Percentiles rank a stretch among this genome's conserved stretches.
Evolutionary conservation across 306 rosid genomes (phyloP).

Genomic region (Vigna reflexopilosa): DNA sequence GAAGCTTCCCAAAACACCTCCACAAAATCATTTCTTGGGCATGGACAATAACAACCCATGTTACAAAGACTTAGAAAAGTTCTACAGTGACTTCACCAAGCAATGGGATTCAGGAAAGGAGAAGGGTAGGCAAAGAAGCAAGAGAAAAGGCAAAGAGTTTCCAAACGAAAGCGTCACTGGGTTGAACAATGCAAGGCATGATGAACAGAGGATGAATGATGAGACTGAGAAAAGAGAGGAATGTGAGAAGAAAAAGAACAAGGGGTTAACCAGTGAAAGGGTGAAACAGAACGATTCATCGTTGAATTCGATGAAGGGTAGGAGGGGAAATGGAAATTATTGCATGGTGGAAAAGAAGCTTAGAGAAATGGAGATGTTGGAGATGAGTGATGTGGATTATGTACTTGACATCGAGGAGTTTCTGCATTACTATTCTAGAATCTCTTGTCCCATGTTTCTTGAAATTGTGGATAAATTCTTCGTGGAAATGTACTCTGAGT

Average conservation of each 20-base stretch:
- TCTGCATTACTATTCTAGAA: conserved; percentile 85
- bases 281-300: conserved; percentile 39
- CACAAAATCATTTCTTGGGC: conserved; percentile 31
- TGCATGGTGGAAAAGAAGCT: conserved; percentile 66
- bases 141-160: conserved; percentile 33
- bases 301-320: neutral
- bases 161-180: conserved; percentile 5
- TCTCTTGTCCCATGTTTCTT: conserved; percentile 75
- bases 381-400: conserved; percentile 74
- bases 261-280: conserved; percentile 31
- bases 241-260: conserved; percentile 16
- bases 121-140: conserved; percentile 41
- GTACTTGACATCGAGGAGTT: conserved; percentile 81
- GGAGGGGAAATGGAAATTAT: conserved; percentile 14
- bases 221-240: conserved; percentile 42
- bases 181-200: conserved; percentile 11
- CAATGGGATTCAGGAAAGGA: conserved; percentile 53
- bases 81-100: conserved; percentile 55
- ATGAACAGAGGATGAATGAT: conserved; percentile 22
- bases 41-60: conserved; percentile 32
- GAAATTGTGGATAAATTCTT: conserved; percentile 84
- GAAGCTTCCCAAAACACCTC: conserved; percentile 70
- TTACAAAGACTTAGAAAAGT: conserved; percentile 55
- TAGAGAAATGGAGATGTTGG: conserved; percentile 79
- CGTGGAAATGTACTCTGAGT: conserved; percentile 70